Evolutionary conservation across 495 filamentous ascomycete genomes (phyloP).

Genomic region (Eremomyces bilateralis): DNA sequence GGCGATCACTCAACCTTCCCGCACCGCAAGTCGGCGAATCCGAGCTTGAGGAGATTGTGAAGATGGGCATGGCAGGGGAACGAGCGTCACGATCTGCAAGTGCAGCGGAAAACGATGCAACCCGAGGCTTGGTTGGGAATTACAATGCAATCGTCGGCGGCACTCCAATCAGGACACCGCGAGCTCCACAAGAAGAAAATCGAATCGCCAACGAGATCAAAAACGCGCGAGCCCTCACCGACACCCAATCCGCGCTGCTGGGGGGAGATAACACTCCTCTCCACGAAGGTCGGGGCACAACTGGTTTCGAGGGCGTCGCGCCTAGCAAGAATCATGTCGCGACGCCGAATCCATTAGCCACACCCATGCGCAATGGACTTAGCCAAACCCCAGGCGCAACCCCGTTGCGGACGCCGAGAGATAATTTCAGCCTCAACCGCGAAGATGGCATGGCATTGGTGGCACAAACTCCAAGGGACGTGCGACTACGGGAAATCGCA

Average conservation of each 20-base stretch:
- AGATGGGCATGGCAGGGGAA: constrained; percentile 91
- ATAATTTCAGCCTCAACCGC: constrained; percentile 68
- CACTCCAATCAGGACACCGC: constrained; percentile 79
- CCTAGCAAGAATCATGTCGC: constrained; percentile 60
- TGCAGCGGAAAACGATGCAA: constrained; percentile 65
- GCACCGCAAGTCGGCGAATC: constrained; percentile 76
- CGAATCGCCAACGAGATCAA: constrained; percentile 89
- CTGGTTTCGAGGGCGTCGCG: constrained; percentile 70
- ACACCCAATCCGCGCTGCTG: constrained; percentile 86
- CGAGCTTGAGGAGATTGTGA: constrained; percentile 93
- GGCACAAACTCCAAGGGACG: constrained; percentile 56
- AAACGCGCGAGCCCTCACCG: constrained; percentile 79
- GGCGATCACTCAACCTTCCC: constrained; percentile 57
- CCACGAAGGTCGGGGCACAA: constrained; percentile 57
- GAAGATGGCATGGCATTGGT: constrained; percentile 42
- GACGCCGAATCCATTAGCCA: constrained; percentile 90
- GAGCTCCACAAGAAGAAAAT: constrained; percentile 79
- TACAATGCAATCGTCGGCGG: constrained; percentile 61
- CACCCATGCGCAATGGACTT: constrained; percentile 52
- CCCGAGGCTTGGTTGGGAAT: constrained; percentile 64
- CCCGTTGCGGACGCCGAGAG: constrained; percentile 75
- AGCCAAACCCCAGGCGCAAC: constrained; percentile 49
- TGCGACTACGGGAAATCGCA: constrained; percentile 49
- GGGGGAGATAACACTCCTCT: constrained; percentile 88
- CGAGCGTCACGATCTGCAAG: constrained; percentile 56